Evolutionary conservation across 768 basidiomycete species (phyloP).

Genomic region (Russula olivacea): DNA sequence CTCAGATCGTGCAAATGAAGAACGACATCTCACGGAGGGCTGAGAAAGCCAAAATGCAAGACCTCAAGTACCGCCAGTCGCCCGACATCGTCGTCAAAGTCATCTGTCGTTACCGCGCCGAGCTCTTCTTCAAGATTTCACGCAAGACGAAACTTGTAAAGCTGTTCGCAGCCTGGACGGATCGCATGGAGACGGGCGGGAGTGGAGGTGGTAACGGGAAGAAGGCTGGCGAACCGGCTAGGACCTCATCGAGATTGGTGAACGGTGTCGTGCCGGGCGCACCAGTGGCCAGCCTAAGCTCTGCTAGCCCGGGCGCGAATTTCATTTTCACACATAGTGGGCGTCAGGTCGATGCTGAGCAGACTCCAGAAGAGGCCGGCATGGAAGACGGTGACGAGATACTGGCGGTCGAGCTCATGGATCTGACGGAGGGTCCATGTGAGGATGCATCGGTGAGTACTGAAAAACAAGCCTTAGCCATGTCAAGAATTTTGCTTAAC

Average conservation of each 20-base stretch:
- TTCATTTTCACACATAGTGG: slow-evolving; percentile 86
- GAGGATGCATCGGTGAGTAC: slow-evolving; percentile 53
- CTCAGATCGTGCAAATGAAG: slow-evolving; percentile 73
- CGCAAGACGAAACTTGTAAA: slow-evolving; percentile 82
- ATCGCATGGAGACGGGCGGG: slow-evolving; percentile 61
- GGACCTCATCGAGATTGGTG: slow-evolving; percentile 9
- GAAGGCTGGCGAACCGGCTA: slow-evolving; percentile 40
- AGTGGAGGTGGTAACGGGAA: slow-evolving; percentile 1
- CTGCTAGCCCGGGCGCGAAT: slow-evolving; percentile 46
- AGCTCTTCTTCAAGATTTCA: slow-evolving; percentile 89
- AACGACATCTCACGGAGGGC: slow-evolving; percentile 73
- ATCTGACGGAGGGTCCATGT: slow-evolving; percentile 66
- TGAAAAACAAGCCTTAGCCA: too few species aligned
- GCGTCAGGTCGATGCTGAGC: slow-evolving; percentile 68
- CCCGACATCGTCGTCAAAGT: slow-evolving; percentile 91
- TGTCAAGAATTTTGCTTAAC: not conserved
- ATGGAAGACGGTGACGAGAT: slow-evolving; percentile 90
- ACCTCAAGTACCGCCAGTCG: slow-evolving; percentile 76
- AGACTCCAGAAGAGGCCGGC: slow-evolving; percentile 79
- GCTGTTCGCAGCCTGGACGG: slow-evolving; percentile 83
- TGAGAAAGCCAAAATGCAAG: slow-evolving; percentile 72
- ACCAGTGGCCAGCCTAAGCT: slow-evolving; percentile 33
- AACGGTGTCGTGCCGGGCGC: slow-evolving; percentile 21
- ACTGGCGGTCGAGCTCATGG: slow-evolving; percentile 85
- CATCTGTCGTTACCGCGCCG: slow-evolving; percentile 81